Conservation (phyloP, 1,139 yeast species). For the Hyphopichia wangnamkhiaoensis region DNA sequence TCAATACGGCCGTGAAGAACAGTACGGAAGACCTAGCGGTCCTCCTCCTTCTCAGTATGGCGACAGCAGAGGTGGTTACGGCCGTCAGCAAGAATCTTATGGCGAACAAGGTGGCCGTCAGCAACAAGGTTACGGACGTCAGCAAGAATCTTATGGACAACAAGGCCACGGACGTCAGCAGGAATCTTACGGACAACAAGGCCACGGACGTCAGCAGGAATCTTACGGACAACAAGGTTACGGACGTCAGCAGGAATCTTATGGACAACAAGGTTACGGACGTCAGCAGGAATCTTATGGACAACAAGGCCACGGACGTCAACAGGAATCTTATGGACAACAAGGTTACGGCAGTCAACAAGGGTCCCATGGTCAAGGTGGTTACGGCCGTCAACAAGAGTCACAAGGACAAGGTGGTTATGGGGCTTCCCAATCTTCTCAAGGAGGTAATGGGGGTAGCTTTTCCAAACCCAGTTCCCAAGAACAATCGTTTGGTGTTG, state of each 20-base stretch:
- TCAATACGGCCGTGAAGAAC: not conserved
- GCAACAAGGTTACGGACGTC: not conserved
- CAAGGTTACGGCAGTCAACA: conserved; percentile 1
- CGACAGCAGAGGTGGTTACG: no score
- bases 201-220: not conserved
- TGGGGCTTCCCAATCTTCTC: not conserved
- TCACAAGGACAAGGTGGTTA: not conserved
- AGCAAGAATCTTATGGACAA: not conserved
- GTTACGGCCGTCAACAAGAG: not conserved
- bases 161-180: not conserved
- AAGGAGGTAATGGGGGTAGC: conserved; percentile 15
- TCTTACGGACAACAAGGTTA: not conserved
- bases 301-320: not conserved
- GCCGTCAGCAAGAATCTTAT: not conserved
- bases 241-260: conserved; percentile 1
- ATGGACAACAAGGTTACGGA: not conserved
- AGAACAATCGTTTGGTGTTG: conserved; percentile 9
- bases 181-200: not conserved
- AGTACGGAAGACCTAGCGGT: not conserved
- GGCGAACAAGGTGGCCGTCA: not conserved
- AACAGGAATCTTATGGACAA: conserved; percentile 1
- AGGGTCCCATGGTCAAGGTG: no score
- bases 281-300: not conserved
- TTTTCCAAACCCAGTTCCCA: conserved; percentile 21
- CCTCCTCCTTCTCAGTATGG: conserved; percentile 1